Evolutionary conservation across 139 green algal species (phyloP).

Genomic region (Gonium pectorale): DNA sequence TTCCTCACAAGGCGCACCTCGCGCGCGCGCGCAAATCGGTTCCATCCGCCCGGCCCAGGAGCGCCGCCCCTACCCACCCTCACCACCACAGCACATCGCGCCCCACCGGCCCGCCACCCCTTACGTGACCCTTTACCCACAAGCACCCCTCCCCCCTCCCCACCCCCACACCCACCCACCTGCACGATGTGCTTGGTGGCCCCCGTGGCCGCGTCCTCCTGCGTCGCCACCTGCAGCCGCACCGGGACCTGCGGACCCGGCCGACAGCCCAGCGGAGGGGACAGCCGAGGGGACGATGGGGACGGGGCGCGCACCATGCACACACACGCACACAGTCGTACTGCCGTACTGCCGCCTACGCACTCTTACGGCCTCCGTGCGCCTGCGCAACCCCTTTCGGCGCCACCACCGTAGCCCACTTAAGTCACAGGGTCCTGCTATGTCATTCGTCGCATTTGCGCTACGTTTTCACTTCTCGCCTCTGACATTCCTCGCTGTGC

Average conservation of each 20-base stretch:
- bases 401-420: too few species aligned
- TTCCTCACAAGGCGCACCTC: background rate
- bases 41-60: background rate
- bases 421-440: too few species aligned
- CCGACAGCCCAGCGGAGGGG: too few species aligned
- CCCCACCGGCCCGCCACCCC: background rate
- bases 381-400: too few species aligned
- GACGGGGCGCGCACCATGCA: too few species aligned
- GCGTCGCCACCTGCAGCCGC: slow-evolving; percentile 39
- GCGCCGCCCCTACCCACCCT: background rate
- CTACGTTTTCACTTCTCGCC: too few species aligned
- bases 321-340: too few species aligned
- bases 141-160: background rate
- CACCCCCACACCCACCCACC: slow-evolving; percentile 14
- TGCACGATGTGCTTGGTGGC: slow-evolving; percentile 52
- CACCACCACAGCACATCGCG: background rate
- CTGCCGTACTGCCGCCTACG: too few species aligned
- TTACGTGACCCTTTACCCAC: background rate
- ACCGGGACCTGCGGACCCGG: slow-evolving; percentile 48
- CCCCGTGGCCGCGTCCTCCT: slow-evolving; percentile 33
- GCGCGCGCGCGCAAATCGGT: background rate
- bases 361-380: too few species aligned
- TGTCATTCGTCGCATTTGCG: too few species aligned
- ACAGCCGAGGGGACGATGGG: too few species aligned
- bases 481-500: too few species aligned